Base-by-base conservation (phyloP, 1,139 yeast genomes). In the Geotrichum siamense region DNA sequence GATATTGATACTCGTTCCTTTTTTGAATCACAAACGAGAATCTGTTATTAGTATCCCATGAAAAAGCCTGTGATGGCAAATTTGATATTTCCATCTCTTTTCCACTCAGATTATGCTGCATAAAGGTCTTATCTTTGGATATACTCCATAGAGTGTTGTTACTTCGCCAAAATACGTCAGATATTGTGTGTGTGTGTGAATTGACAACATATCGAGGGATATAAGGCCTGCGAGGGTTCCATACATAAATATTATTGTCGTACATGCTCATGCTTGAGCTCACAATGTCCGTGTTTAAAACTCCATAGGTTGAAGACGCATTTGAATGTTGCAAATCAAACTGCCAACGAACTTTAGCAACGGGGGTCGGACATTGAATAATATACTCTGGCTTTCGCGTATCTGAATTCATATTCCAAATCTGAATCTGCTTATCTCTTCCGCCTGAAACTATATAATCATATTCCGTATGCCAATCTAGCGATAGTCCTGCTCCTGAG, bases 391-490 rank as follows among this genome's bases (percentile, higher is more conserved):
- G 96, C 34, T 61, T 65, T 30, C 71, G 51, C n/a, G 65, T 53
- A 27, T 67, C 71, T 12, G 62, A 54, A 5, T 65, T 61, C 71
- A 78, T 67, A 57, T 82, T 82, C 89, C 94, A 86, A 1, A 84
- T 75, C 52, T 85, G 86, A 35, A 85, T 71, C 52, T 80, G 81
- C 51, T 78, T 84, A 63, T 91, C 99, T 54, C 96, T 71, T 9
- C 98, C 98, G 16, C 97, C 97, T 10, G 96, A 85, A 1, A 82
- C 80, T 15, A 91, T 76, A 55, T 80, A 84, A 52, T 87, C 95
- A 33, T 74, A 65, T 39, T 79, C 82, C 0, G 94, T 94, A 57
- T 89, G 96, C 78, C 95, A 87, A 57, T 85, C 87, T 8, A 91
- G 64, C 1, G 94, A 78, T 17, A 89, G 68, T 0, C 95, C 97